Evolutionary conservation across 805 yeast genomes (phyloP), one percentile per base, ranked within the genome.

Genomic region (Cyberlindnera veronae): DNA sequence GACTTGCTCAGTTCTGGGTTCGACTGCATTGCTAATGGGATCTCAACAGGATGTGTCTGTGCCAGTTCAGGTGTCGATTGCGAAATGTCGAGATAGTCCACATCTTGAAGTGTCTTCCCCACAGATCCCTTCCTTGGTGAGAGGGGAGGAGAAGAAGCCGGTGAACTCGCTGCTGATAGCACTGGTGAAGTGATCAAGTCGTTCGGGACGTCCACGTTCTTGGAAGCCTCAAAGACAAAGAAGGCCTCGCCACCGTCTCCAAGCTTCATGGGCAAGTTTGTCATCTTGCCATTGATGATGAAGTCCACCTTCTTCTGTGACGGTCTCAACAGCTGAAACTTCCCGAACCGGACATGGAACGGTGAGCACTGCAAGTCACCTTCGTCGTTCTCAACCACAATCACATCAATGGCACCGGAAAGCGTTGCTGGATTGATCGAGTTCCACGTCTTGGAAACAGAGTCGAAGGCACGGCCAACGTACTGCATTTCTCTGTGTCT

Each of bases 181-280:
- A 56, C 61, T 10, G 61, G 61, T 1, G 61, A 56, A 3, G 61
- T 56, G 50, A 88, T 76, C 48, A 88, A 72, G 43, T 84, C 84
- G 40, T 72, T 69, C 1, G 96, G 95, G 18, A 93, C 81, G 27
- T 66, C 67, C 9, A 61, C 55, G 32, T 72, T 72, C 31, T 73
- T 76, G 29, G 73, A 74, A 1, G 96, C 84, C 55, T 89, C 96
- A 65, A 93, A 91, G 30, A 93, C 98, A 58, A 93, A 93, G 60
- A 89, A 89, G 0, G 98, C 99, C 62, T 93, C 99, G 12, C 99
- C 99, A 7, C 95, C 96, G 45, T 93, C 99, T 13, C 96, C 95
- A 32, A 93, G 68, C 61, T 93, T 93, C 98, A 93, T 93, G 8
- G 96, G 96, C 34, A 91, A 67, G 51, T 86, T 81, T 0, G 95